These are phyloP conservation scores for Pestalotiopsis sp. DNA, from an alignment of 2,329 filamentous ascomycete species.

Conservation along the genomic window DNA sequence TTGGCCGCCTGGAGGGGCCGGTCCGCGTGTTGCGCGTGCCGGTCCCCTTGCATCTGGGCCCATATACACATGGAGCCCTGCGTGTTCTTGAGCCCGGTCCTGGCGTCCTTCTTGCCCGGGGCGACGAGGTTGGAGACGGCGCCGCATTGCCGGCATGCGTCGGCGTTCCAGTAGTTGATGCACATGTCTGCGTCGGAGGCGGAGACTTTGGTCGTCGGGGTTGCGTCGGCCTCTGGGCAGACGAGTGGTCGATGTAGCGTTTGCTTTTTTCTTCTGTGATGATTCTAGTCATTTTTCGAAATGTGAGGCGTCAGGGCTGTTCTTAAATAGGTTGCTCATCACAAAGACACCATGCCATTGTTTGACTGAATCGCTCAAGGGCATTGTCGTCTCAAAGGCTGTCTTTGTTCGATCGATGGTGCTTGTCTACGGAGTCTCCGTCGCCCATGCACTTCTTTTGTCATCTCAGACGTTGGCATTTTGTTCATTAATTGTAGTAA, in stretches of 20 bases:
- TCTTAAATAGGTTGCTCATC: neutral
- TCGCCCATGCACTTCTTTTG: no score
- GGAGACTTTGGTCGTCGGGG: neutral
- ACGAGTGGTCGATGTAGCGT: neutral
- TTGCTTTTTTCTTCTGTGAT: neutral
- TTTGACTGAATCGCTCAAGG: neutral
- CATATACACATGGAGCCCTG: conserved; percentile 3
- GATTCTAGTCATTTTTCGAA: neutral
- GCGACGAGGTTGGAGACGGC: neutral
- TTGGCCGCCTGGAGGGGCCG: conserved; percentile 68
- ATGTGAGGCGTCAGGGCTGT: neutral
- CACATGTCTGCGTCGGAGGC: neutral
- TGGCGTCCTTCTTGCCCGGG: conserved; percentile 1
- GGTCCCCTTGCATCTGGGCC: neutral
- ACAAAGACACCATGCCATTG: neutral
- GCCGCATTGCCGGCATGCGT: conserved; percentile 8
- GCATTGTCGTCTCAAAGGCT: neutral
- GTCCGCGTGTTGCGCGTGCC: conserved; percentile 36
- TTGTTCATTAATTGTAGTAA: no score
- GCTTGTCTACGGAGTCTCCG: neutral
- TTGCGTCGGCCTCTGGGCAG: neutral
- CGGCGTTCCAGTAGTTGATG: conserved; percentile 1
- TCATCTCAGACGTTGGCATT: no score
- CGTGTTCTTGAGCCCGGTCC: neutral
- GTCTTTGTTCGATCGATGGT: neutral